Conservation (phyloP, 1,139 yeast species). For the Suhomyces terraborum region DNA sequence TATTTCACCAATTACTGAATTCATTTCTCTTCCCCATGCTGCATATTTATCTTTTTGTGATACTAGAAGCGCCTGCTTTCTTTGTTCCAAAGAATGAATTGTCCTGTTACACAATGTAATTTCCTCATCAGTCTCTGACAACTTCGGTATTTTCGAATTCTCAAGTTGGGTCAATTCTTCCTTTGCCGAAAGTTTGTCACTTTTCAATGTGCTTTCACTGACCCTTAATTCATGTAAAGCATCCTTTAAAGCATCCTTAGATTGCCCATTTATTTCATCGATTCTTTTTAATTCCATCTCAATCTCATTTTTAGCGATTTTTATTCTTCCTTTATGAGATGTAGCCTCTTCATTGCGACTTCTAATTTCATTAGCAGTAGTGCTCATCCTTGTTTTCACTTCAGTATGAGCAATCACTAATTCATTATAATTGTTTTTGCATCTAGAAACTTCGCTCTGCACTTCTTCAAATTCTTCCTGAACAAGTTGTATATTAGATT, state of each 20-base stretch:
- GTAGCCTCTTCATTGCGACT: conserved; percentile 31
- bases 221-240: conserved; percentile 19
- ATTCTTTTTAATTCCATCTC: conserved; percentile 38
- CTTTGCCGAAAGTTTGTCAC: conserved; percentile 22
- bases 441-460: conserved; percentile 14
- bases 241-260: conserved; percentile 30
- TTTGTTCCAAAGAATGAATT: conserved; percentile 7
- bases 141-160: conserved; percentile 10
- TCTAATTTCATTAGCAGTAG: conserved; percentile 19
- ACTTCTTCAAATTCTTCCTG: conserved; percentile 17
- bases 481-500: conserved; percentile 11
- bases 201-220: conserved; percentile 18
- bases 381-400: conserved; percentile 7
- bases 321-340: conserved; percentile 29
- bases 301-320: conserved; percentile 21
- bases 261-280: conserved; percentile 42
- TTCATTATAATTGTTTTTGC: conserved; percentile 8
- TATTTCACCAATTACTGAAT: conserved; percentile 45
- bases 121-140: conserved; percentile 11
- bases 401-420: conserved; percentile 6
- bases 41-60: conserved; percentile 33
- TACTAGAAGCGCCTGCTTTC: conserved; percentile 18
- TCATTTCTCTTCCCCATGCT: conserved; percentile 54
- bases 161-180: conserved; percentile 19
- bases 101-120: conserved; percentile 8